Evolutionary conservation across 768 basidiomycete species (phyloP), one percentile per base, ranked within the genome.

Genomic region (Cyclocybe cylindracea): DNA sequence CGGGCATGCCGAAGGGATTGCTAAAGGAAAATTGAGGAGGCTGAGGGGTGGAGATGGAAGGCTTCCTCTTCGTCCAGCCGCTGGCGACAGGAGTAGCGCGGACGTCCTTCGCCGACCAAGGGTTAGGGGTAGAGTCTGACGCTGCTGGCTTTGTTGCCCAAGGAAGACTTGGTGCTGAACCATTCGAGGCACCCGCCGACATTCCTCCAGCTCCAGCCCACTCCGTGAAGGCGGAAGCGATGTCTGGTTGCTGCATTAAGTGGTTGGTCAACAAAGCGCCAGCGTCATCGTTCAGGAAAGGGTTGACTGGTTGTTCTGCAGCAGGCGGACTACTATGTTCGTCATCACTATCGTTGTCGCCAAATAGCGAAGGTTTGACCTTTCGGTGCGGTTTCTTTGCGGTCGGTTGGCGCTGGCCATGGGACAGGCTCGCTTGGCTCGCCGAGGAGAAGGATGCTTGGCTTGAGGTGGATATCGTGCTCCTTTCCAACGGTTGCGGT

Each of bases 1-100:
- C 39, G 5, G 41, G 18, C 37, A 37, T 31, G 6, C 39, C 43
- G 47, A 54, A 47, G 19, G 44, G 36, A 14, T 47, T 5, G 31
- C 16, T 24, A 16, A 46, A 57, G 11, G 51, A 45, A 31, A 36
- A 39, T 41, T 32, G 36, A 34, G 11, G 37, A 44, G 29, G 38
- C 56, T 51, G 29, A 53, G 42, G 43, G 47, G 10, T 53, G 14
- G 51, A 56, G 5, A 53, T 51, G 2, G 50, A 46, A 16, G 53
- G 13, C 32, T 62, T 58, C 35, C 59, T 62, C 54, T 61, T 65
- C 8, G 48, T 57, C 65, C 64, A 66, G 10, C 55, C 64, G 45
- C 62, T 64, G 14, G 50, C 55, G 7, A 64, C 50, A 2, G 64
- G 63, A 16, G 65, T 61, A 10, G 57, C 44, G 24, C 54, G 50